These are phyloP conservation scores for Medicago ruthenica DNA, from an alignment of 306 rosid species.

Conservation along the genomic window DNA sequence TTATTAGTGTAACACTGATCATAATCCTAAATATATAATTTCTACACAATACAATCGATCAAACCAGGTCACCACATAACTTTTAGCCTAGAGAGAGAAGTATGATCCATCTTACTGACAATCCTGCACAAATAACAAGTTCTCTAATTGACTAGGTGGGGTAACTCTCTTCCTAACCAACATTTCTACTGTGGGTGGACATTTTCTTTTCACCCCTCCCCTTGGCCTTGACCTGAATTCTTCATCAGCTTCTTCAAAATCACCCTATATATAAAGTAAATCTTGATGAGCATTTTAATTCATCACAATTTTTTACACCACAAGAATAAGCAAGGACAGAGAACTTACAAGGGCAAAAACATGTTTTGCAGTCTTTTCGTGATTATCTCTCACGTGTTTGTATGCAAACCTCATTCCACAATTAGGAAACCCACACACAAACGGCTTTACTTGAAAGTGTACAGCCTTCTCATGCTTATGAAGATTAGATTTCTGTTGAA, in stretches of 20 bases:
- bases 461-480: slow-evolving; percentile 72
- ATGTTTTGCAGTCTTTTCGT: slow-evolving; percentile 67
- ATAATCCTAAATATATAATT: neutral
- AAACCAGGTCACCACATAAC: neutral
- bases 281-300: neutral
- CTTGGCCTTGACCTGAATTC: slow-evolving; percentile 74
- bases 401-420: slow-evolving; percentile 88
- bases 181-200: slow-evolving; percentile 78
- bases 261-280: slow-evolving; percentile 62
- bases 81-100: neutral
- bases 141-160: slow-evolving; percentile 58
- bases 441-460: slow-evolving; percentile 68
- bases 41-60: neutral
- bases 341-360: slow-evolving; percentile 66
- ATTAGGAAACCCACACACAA: slow-evolving; percentile 68
- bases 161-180: slow-evolving; percentile 76
- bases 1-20: too few relatives aligned
- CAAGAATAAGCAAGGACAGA: neutral
- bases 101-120: slow-evolving; percentile 15
- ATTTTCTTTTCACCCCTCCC: slow-evolving; percentile 81
- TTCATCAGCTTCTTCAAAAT: slow-evolving; percentile 77
- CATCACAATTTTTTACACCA: neutral
- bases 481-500: slow-evolving; percentile 77
- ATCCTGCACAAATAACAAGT: slow-evolving; percentile 45
- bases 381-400: slow-evolving; percentile 91